These are phyloP conservation scores for Entonaema liquescens DNA, from an alignment of 495 filamentous ascomycete genomes.

Conservation along the genomic window DNA sequence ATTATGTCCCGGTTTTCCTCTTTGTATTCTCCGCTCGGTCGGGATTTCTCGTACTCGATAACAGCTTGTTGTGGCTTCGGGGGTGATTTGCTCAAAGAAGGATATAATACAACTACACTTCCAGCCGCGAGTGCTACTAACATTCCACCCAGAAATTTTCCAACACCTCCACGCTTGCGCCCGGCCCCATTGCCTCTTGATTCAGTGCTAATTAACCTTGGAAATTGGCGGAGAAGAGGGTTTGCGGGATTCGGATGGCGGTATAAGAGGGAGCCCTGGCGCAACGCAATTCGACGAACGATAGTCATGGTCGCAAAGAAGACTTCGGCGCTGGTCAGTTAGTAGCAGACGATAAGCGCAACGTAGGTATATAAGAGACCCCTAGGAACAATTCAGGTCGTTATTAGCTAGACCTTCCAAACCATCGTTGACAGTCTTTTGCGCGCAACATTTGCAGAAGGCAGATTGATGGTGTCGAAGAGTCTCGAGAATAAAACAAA, in stretches of 20 bases:
- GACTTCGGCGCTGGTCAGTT: not conserved
- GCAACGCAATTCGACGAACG: conserved; percentile 35
- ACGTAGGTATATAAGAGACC: not conserved
- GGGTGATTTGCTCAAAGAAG: conserved; percentile 23
- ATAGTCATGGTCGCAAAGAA: conserved; percentile 30
- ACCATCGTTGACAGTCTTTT: not conserved
- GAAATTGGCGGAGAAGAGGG: conserved; percentile 42
- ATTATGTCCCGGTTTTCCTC: conserved; percentile 77
- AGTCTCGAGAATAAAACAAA: not conserved
- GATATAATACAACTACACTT: conserved; percentile 35
- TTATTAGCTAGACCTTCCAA: not conserved
- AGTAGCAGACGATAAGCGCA: not conserved
- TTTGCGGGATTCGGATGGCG: conserved; percentile 14
- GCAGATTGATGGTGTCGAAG: not conserved
- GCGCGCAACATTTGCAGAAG: not conserved
- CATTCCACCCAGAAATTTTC: conserved; percentile 29
- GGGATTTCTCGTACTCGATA: conserved; percentile 67
- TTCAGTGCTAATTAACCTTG: conserved; percentile 42
- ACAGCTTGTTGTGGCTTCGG: conserved; percentile 50
- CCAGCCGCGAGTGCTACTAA: conserved; percentile 36
- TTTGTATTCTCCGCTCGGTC: conserved; percentile 61
- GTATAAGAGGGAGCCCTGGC: conserved; percentile 35
- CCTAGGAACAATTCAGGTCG: not conserved
- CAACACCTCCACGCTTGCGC: conserved; percentile 10
- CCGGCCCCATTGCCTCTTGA: not conserved